These are phyloP conservation scores for Globisporangium sylvaticum DNA, from an alignment of 352 stramenopile genomes.

Conservation along the genomic window DNA sequence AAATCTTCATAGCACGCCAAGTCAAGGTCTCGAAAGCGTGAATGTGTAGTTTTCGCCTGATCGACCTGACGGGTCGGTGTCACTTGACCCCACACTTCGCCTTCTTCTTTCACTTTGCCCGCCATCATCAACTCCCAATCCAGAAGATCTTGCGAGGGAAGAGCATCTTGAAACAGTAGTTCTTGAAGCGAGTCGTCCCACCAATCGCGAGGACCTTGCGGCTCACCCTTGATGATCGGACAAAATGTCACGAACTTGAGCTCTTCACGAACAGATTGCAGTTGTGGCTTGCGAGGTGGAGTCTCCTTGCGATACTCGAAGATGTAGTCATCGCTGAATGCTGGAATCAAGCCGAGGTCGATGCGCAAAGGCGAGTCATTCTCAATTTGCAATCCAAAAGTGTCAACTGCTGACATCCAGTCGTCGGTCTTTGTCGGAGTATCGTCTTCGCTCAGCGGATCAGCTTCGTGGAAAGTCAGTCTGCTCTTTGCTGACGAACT, in stretches of 20 bases:
- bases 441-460: not conserved
- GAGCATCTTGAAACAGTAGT: slow-evolving; percentile 31
- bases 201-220: slow-evolving; percentile 21
- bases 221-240: slow-evolving; percentile 13
- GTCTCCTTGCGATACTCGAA: not conserved
- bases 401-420: not conserved
- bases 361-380: not conserved
- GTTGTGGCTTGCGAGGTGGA: not conserved
- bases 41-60: too few species aligned
- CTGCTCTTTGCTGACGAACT: not conserved
- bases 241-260: not conserved
- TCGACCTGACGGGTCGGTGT: not conserved
- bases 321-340: not conserved
- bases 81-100: slow-evolving; percentile 4
- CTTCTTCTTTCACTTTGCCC: not conserved
- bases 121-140: slow-evolving; percentile 40
- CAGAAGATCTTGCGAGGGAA: slow-evolving; percentile 34
- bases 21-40: slow-evolving; percentile 13
- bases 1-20: slow-evolving; percentile 31
- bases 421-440: not conserved
- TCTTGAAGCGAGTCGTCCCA: slow-evolving; percentile 48
- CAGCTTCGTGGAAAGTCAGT: slow-evolving; percentile 3
- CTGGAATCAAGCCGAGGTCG: slow-evolving; percentile 3
- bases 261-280: slow-evolving; percentile 21
- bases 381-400: not conserved